Percentiles rank a stretch among this genome's conserved stretches.
Conservation (phyloP, 2,329 filamentous ascomycete species). For the Chrysoporthe puriensis region DNA sequence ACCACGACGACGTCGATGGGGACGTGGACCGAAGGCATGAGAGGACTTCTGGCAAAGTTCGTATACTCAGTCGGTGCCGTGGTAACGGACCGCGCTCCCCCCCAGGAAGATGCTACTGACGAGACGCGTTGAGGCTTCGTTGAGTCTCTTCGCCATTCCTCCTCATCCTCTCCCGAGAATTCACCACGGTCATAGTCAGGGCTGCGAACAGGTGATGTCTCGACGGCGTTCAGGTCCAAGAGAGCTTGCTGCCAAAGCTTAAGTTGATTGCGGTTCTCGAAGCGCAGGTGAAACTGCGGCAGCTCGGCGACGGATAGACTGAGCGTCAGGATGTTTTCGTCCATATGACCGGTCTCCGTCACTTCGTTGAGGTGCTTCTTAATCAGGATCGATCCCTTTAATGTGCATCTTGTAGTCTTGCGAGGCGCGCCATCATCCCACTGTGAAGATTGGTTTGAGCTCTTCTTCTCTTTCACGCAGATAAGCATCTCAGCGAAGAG, state of each 20-base stretch:
- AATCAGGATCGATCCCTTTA: conserved; percentile 97
- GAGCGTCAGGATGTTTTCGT: conserved; percentile 84
- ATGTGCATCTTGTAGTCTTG: conserved; percentile 76
- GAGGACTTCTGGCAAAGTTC: conserved; percentile 61
- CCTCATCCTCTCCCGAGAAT: conserved; percentile 82
- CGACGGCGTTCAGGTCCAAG: conserved; percentile 77
- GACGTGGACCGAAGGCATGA: conserved; percentile 71
- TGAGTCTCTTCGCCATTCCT: conserved; percentile 73
- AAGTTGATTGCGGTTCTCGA: conserved; percentile 80
- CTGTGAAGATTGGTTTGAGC: conserved; percentile 52
- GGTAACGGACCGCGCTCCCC: conserved; percentile 77
- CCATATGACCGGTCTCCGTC: conserved; percentile 67
- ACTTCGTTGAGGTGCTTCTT: conserved; percentile 97
- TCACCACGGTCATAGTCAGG: conserved; percentile 80
- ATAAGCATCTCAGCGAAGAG: conserved; percentile 99
- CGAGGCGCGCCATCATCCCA: conserved; percentile 67
- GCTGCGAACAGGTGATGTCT: conserved; percentile 65
- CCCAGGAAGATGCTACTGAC: conserved; percentile 81
- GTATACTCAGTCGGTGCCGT: conserved; percentile 94
- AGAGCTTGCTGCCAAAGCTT: conserved; percentile 91
- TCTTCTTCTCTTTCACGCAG: conserved; percentile 97
- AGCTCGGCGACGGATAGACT: conserved; percentile 90
- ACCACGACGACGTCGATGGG: conserved; percentile 96
- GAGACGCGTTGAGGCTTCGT: conserved; percentile 69
- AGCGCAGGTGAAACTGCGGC: conserved; percentile 91